phyloP scores from a whole-genome alignment of 306 rosid genomes.

The Macrotyloma uniflorum region DNA sequence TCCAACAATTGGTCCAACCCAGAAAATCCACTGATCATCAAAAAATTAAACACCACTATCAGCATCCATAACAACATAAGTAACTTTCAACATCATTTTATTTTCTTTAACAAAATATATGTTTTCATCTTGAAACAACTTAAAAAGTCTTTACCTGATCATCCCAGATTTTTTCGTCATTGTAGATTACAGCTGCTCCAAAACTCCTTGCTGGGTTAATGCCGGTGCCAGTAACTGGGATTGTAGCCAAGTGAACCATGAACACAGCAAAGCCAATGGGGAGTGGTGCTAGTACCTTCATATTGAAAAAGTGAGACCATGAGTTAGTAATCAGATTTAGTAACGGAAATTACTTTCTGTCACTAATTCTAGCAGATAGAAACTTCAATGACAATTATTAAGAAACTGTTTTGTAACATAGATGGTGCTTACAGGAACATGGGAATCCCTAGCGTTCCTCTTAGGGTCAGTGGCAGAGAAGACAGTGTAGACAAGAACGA shows the following conservation, averaged over 20 bases:
- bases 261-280: conserved; percentile 96
- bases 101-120: not conserved
- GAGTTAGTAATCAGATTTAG: not conserved
- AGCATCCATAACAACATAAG: too few relatives aligned
- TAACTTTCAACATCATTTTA: not conserved
- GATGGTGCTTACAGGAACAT: conserved; percentile 77
- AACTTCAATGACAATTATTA: too few relatives aligned
- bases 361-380: not conserved
- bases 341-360: not conserved
- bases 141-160: conserved; percentile 57
- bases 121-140: not conserved
- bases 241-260: conserved; percentile 97
- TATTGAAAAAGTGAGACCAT: not conserved
- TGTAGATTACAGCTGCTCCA: conserved; percentile 87
- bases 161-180: conserved; percentile 73
- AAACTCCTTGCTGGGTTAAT: conserved; percentile 99
- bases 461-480: conserved; percentile 97
- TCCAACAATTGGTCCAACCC: conserved; percentile 93
- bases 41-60: not conserved
- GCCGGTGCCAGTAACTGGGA: conserved; percentile 91
- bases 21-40: conserved; percentile 84
- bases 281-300: conserved; percentile 86
- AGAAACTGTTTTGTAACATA: not conserved
- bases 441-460: conserved; percentile 89
- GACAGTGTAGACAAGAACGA: conserved; percentile 96